Base-by-base conservation (phyloP, 2,329 filamentous ascomycete species). In the Paecilomyces sp. region DNA sequence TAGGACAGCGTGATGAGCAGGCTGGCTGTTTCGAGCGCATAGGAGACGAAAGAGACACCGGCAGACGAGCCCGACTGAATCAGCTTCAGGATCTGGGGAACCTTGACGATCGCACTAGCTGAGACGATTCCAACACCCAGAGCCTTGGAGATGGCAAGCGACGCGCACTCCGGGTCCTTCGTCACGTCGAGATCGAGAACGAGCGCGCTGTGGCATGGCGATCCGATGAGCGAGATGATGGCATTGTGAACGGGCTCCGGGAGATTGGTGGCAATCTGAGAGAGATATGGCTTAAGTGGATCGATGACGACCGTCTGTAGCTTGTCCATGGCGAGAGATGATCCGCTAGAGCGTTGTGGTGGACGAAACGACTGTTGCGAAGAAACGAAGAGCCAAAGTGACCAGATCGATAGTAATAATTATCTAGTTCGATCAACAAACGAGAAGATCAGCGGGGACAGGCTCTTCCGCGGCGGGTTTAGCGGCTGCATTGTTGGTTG, bases 71-170 rank as follows among this genome's bases (percentile, higher is more conserved):
- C 85, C 55, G 91, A 92, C 70, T 83, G 82, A 70, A 94, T 77
- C 57, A 99, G 87, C 81, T 99, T 99, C 75, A 97, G 76, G 72
- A 99, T 93, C 81, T 99, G 94, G 0, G 94, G 94, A 28, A 99
- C 87, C 80, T 99, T 99, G 80, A 99, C 92, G 68, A 97, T 86
- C 58, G 90, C 88, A 30, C 90, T 92, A 57, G 92, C 91, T 66
- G 84, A 88, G 71, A 99, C 92, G 77, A 99, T 99, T 74, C 88
- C 94, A 67, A 97, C 88, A 60, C 94, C 93, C 15, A 99, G 87
- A 2, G 84, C 91, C 80, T 99, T 99, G 71, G 90, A 95, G 71
- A 97, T 84, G 67, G 87, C 92, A 57, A 97, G 86, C 73, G 94
- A 94, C 68, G 96, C 79, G 81, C 94, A 99, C 61, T 85, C 86